These are phyloP conservation scores for Aspergillus amoenus DNA, from an alignment of 2,329 filamentous ascomycete genomes.

Conservation along the genomic window DNA sequence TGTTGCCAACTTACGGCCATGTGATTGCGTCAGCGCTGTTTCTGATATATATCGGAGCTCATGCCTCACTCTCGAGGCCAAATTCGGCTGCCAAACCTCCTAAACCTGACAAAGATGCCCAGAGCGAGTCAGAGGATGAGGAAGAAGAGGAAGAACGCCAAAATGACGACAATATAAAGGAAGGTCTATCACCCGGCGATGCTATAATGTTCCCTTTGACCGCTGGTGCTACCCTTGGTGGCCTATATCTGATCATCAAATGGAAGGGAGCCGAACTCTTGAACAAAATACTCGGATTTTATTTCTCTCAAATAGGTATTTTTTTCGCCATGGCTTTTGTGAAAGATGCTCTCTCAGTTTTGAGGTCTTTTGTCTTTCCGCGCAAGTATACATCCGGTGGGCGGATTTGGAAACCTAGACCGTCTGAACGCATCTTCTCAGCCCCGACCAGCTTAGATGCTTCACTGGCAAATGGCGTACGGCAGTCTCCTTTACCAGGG, in stretches of 20 bases:
- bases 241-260: slow-evolving; percentile 85
- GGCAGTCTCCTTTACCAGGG: slow-evolving; percentile 54
- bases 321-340: slow-evolving; percentile 72
- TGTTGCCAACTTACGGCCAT: slow-evolving; percentile 60
- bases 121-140: slow-evolving; percentile 33
- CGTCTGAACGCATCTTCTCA: slow-evolving; percentile 31
- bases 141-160: slow-evolving; percentile 55
- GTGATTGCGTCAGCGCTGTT: slow-evolving; percentile 69
- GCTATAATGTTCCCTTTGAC: slow-evolving; percentile 81
- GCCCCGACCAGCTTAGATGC: slow-evolving; percentile 11
- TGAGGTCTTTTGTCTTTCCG: slow-evolving; percentile 71
- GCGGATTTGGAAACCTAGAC: slow-evolving; percentile 48
- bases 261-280: slow-evolving; percentile 77
- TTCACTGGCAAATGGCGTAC: slow-evolving; percentile 19
- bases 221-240: slow-evolving; percentile 69
- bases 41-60: slow-evolving; percentile 80
- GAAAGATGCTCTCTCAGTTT: slow-evolving; percentile 67
- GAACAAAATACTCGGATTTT: slow-evolving; percentile 78
- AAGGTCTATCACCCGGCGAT: slow-evolving; percentile 72
- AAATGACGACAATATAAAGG: slow-evolving; percentile 58
- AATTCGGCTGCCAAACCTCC: slow-evolving; percentile 69
- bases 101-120: slow-evolving; percentile 33
- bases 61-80: slow-evolving; percentile 81
- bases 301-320: slow-evolving; percentile 79
- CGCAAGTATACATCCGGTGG: slow-evolving; percentile 60